Conservation (phyloP, 768 basidiomycete genomes). For the Saitozyma podzolica region DNA sequence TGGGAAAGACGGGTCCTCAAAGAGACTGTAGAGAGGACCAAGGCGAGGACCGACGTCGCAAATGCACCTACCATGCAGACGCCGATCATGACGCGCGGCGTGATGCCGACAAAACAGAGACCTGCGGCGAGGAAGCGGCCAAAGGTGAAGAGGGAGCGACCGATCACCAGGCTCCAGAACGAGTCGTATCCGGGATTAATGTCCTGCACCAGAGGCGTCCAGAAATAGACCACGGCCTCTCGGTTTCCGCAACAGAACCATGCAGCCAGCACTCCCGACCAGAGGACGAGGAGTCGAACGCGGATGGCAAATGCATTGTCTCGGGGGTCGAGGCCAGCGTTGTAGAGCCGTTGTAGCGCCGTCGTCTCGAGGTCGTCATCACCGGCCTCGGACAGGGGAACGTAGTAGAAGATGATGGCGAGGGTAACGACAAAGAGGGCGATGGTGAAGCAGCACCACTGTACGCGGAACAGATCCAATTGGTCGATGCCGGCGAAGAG, state of each 20-base stretch:
- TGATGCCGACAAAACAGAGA: conserved; percentile 35
- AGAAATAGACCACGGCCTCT: conserved; percentile 36
- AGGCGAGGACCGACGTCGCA: conserved; percentile 26
- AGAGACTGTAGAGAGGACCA: conserved; percentile 39
- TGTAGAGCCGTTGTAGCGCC: conserved; percentile 24
- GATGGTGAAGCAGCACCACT: conserved; percentile 49
- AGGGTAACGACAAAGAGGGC: conserved; percentile 43
- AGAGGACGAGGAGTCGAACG: conserved; percentile 17
- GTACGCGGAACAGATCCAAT: conserved; percentile 35
- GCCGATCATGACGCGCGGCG: conserved; percentile 33
- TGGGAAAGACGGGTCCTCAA: conserved; percentile 47
- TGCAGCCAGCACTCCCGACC: conserved; percentile 30
- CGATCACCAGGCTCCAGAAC: conserved; percentile 25
- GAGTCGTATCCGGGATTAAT: conserved; percentile 22
- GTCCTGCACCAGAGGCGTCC: conserved; percentile 19
- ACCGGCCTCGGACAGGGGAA: conserved; percentile 37
- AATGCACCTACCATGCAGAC: conserved; percentile 35
- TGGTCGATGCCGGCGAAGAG: conserved; percentile 28
- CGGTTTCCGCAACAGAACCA: conserved; percentile 42
- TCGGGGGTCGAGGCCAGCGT: conserved; percentile 21
- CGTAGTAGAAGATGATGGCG: conserved; percentile 47
- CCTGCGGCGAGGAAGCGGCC: conserved; percentile 41
- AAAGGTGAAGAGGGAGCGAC: conserved; percentile 35
- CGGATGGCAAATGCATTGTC: conserved; percentile 20
- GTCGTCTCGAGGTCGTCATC: conserved; percentile 43